Evolutionary conservation across 345 rosid genomes (phyloP).

Genomic region (Acer campestre): DNA sequence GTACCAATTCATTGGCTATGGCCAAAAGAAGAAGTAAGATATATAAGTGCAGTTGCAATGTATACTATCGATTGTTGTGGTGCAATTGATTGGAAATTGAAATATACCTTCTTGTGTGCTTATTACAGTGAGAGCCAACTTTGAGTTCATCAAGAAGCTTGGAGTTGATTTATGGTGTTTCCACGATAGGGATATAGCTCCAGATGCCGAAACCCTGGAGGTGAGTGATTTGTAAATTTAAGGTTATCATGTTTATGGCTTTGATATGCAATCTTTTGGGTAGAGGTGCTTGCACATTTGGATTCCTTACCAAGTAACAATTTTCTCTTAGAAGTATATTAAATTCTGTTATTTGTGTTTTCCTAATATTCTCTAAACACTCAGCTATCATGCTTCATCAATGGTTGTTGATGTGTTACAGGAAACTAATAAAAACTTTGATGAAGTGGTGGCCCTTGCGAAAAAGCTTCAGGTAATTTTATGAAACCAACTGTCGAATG

Average conservation of each 20-base stretch:
- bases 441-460: slow-evolving; percentile 91
- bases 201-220: slow-evolving; percentile 77
- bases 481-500: not conserved
- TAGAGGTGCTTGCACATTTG: not conserved
- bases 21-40: slow-evolving; percentile 96
- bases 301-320: not conserved
- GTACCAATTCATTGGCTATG: slow-evolving; percentile 86
- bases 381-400: not conserved
- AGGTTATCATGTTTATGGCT: not conserved
- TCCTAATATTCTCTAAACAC: not conserved
- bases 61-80: not conserved
- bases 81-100: not conserved
- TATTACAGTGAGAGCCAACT: slow-evolving; percentile 91
- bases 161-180: slow-evolving; percentile 97
- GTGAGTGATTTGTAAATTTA: slow-evolving; percentile 33
- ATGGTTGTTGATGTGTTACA: slow-evolving; percentile 22
- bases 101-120: not conserved
- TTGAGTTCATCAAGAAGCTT: slow-evolving; percentile 88
- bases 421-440: slow-evolving; percentile 90
- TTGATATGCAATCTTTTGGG: not conserved
- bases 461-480: slow-evolving; percentile 76
- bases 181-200: slow-evolving; percentile 97
- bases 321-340: not conserved
- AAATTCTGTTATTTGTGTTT: not conserved
- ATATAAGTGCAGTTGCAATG: not conserved